Conservation (phyloP, 352 stramenopile genomes). For the Pythium scleroteichum region DNA sequence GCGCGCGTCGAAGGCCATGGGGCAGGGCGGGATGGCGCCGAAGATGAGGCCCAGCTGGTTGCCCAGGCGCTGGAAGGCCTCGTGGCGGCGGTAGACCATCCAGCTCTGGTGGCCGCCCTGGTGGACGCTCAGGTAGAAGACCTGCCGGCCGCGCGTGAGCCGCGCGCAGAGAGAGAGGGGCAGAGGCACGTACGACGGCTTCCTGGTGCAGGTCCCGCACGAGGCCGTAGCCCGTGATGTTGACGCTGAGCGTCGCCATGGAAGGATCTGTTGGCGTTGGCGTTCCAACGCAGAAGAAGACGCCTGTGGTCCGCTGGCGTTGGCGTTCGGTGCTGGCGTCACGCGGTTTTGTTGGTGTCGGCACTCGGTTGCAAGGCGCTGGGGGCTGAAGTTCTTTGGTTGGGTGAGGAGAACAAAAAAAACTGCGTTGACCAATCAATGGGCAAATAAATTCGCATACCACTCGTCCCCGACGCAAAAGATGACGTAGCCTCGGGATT, state of each 20-base stretch:
- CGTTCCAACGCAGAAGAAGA: neutral
- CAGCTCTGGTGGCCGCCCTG: constrained; percentile 64
- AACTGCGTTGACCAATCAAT: neutral
- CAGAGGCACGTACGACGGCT: constrained; percentile 39
- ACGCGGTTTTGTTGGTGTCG: constrained; percentile 16
- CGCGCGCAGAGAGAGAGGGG: neutral
- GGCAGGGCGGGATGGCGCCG: constrained; percentile 58
- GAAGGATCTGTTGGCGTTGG: neutral
- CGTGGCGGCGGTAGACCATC: constrained; percentile 76
- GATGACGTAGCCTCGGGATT: constrained; percentile 7
- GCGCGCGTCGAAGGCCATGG: constrained; percentile 56
- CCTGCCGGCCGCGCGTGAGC: constrained; percentile 32
- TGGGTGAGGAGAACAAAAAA: constrained; percentile 7
- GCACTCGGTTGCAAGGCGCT: neutral
- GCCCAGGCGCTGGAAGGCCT: constrained; percentile 74
- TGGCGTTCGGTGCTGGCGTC: neutral
- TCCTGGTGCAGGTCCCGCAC: constrained; percentile 57
- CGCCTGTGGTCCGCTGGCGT: neutral
- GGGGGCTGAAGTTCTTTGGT: constrained; percentile 3
- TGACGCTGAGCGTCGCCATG: constrained; percentile 73
- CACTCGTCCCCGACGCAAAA: constrained; percentile 18
- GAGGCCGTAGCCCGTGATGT: constrained; percentile 75
- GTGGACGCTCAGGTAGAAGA: constrained; percentile 78
- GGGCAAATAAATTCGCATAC: constrained; percentile 4
- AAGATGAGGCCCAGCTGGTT: constrained; percentile 72